Base-by-base conservation (phyloP, 176 grass and related monocot genomes). In the Aegilops umbellulata region DNA sequence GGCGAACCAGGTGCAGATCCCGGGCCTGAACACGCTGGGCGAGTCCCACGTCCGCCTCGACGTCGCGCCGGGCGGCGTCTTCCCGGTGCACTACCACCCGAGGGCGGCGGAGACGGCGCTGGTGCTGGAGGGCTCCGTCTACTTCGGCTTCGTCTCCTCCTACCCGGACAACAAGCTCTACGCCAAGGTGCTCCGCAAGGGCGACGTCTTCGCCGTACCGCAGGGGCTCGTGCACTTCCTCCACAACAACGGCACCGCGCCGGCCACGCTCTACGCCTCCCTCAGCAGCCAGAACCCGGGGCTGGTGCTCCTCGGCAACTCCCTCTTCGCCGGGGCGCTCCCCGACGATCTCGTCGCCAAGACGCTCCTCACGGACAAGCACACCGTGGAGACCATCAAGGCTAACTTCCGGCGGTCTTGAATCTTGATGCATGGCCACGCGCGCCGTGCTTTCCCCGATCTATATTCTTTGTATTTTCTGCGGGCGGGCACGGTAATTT, bases 281-380 rank as follows among this genome's bases (percentile, higher is more conserved):
- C 82, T 88, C 35, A 94, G 89, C 57, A 94, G 88, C 67, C 92
- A 94, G 76, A 94, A 94, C 80, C 88, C 92, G 0, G 89, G 88
- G 0, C 68, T 88, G 0, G 81, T 94, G 17, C 77, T 90, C 34
- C n/a, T 94, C 74, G 86, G 10, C 20, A 77, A 93, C 49, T 47
- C 60, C 10, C 78, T 91, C 23, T 86, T 94, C 5, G 83, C 73
- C 0, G 69, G 82, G 25, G 65, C 80, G 13, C 78, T 91, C 32
- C 55, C 92, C 9, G 78, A 62, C 44, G 89, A 93, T 20, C 82
- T 90, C 68, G 32, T 93, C n/a, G 89, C 89, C 36, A 93, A 93
- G 46, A 41, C 77, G 17, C 86, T 93, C 36, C 82, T 88, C 7
- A 82, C 80, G 1, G 89, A 94, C 38, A 1, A 26, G 36, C 70